Percentiles rank a stretch among this genome's conserved stretches.
Conservation (phyloP, 2,329 filamentous ascomycete species). For the Chaetomium olivaceum region DNA sequence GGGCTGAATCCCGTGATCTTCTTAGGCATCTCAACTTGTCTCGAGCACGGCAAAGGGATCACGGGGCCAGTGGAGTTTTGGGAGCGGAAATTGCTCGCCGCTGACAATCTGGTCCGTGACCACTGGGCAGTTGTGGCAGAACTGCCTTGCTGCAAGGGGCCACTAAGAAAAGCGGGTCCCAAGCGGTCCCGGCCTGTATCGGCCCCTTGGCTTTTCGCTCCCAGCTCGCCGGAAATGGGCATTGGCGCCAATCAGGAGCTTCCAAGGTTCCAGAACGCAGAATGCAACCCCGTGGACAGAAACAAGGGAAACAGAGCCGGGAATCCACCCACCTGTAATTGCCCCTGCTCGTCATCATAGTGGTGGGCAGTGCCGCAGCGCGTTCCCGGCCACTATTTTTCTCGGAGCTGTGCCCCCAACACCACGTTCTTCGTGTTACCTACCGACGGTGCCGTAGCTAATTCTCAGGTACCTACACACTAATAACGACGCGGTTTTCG, state of each 20-base stretch:
- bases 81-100: constrained; percentile 22
- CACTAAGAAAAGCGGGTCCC: not conserved
- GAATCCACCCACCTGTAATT: constrained; percentile 13
- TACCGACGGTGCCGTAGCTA: not conserved
- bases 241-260: constrained; percentile 27
- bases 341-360: constrained; percentile 21
- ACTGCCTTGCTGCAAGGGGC: constrained; percentile 17
- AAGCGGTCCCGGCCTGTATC: constrained; percentile 1
- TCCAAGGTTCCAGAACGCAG: constrained; percentile 29
- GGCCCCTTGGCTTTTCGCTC: constrained; percentile 21
- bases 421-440: not conserved
- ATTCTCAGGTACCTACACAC: not conserved
- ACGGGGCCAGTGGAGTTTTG: constrained; percentile 18
- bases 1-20: not conserved
- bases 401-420: constrained; percentile 15
- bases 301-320: constrained; percentile 3
- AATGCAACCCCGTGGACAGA: constrained; percentile 26
- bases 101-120: constrained; percentile 17
- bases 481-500: not conserved
- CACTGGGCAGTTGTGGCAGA: constrained; percentile 14
- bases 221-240: constrained; percentile 25
- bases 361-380: constrained; percentile 21
- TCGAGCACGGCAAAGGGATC: constrained; percentile 11
- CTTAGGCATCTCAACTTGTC: not conserved
- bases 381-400: constrained; percentile 7